Base-by-base conservation (phyloP, 441 rosid species). In the Euphorbia schlechtendalii region DNA sequence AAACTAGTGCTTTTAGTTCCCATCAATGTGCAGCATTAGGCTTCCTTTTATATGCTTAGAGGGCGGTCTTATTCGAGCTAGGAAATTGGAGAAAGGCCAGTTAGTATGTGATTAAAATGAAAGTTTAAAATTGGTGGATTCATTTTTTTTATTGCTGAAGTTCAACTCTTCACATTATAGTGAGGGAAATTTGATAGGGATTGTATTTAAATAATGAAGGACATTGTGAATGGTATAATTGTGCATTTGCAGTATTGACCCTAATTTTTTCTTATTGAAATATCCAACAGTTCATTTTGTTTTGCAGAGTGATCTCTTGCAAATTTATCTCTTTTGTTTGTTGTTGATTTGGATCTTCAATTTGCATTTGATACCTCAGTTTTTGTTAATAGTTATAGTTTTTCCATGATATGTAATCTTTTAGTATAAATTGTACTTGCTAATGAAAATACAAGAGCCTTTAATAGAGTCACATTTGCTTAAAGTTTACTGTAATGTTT, bases 21-120 rank as follows among this genome's bases (percentile, higher is more conserved):
- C n/a, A n/a, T n/a, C n/a, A n/a, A n/a, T n/a, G n/a, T n/a, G n/a
- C n/a, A n/a, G n/a, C n/a, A n/a, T n/a, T n/a, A n/a, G n/a, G n/a
- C n/a, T n/a, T n/a, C n/a, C n/a, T n/a, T n/a, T n/a, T n/a, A n/a
- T n/a, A n/a, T n/a, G n/a, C n/a, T n/a, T n/a, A n/a, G n/a, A n/a
- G n/a, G n/a, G n/a, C n/a, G n/a, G n/a, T n/a, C n/a, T n/a, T n/a
- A n/a, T n/a, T n/a, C n/a, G n/a, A n/a, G n/a, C n/a, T n/a, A n/a
- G n/a, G n/a, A n/a, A n/a, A n/a, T n/a, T n/a, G n/a, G n/a, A n/a
- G n/a, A n/a, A n/a, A n/a, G n/a, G 17, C 17, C 51, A 46, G 15
- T 46, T 46, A 3, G 18, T 52, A 24, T 36, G 28, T 32, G 59
- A 30, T 64, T n/a, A 56, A 43, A 15, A 3, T 73, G 52, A 48